Percentiles rank a stretch among this genome's conserved stretches.
Evolutionary conservation across 2,329 filamentous ascomycete genomes (phyloP).

Genomic region (Ceratocystiopsis brevicomis): DNA sequence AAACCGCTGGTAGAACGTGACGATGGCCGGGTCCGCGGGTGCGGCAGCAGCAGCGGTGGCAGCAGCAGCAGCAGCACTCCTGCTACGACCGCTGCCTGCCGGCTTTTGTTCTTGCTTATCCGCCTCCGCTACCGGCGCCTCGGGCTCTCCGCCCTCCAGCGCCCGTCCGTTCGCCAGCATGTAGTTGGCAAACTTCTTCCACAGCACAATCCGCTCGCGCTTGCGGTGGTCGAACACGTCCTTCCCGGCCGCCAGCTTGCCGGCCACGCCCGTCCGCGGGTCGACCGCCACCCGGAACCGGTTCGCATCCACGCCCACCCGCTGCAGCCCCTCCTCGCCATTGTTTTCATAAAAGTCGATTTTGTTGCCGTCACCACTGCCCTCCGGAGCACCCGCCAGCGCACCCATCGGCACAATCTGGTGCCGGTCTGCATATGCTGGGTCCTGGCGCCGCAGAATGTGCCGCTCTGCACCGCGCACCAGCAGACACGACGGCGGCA

Average conservation of each 20-base stretch:
- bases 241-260: slow-evolving; percentile 41
- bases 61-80: too few relatives aligned
- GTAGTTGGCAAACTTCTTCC: slow-evolving; percentile 59
- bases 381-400: not conserved
- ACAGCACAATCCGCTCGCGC: slow-evolving; percentile 44
- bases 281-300: slow-evolving; percentile 37
- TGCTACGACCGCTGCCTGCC: slow-evolving; percentile 1
- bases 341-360: slow-evolving; percentile 62
- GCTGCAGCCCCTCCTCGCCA: slow-evolving; percentile 41
- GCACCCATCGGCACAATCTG: slow-evolving; percentile 40
- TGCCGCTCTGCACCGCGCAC: slow-evolving; percentile 54
- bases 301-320: slow-evolving; percentile 44
- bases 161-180: slow-evolving; percentile 59
- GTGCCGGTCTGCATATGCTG: slow-evolving; percentile 33
- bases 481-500: slow-evolving; percentile 53
- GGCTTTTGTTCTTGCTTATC: slow-evolving; percentile 22
- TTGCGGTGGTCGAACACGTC: slow-evolving; percentile 47
- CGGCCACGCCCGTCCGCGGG: slow-evolving; percentile 35
- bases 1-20: slow-evolving; percentile 66
- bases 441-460: slow-evolving; percentile 41
- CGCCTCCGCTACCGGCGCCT: slow-evolving; percentile 2
- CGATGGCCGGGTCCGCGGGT: slow-evolving; percentile 27
- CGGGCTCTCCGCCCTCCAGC: slow-evolving; percentile 30
- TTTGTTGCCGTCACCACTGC: slow-evolving; percentile 11
- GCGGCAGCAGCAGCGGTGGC: too few relatives aligned